phyloP scores from a whole-genome alignment of 2,329 filamentous ascomycete genomes.

The Xylariaceae sp. region DNA sequence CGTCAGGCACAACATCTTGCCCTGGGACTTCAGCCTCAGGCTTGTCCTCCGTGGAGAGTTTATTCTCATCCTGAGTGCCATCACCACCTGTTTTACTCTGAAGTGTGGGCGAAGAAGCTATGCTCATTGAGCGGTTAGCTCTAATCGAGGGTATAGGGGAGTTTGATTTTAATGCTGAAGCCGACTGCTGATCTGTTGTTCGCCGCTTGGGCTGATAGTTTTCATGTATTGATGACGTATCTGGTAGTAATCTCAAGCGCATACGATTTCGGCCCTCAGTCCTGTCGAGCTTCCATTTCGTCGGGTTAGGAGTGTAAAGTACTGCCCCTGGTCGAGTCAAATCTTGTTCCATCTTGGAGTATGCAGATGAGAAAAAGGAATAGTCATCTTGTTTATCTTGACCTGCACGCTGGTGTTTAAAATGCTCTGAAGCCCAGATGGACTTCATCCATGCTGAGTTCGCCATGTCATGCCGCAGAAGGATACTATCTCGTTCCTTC shows the following conservation, averaged over 20 bases:
- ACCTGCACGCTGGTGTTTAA: slow-evolving; percentile 85
- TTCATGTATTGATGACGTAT: slow-evolving; percentile 70
- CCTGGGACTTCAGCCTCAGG: slow-evolving; percentile 37
- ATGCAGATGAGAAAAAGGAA: slow-evolving; percentile 75
- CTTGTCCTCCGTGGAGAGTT: slow-evolving; percentile 34
- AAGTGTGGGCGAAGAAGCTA: slow-evolving; percentile 29
- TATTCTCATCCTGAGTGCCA: slow-evolving; percentile 29
- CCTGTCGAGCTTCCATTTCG: slow-evolving; percentile 91
- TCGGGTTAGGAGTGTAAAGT: slow-evolving; percentile 68
- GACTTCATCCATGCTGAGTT: slow-evolving; percentile 94
- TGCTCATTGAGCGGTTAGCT: slow-evolving; percentile 26
- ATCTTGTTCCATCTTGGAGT: slow-evolving; percentile 79
- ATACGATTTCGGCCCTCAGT: slow-evolving; percentile 96
- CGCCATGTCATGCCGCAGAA: slow-evolving; percentile 83
- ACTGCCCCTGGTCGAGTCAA: slow-evolving; percentile 81
- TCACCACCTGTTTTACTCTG: slow-evolving; percentile 32
- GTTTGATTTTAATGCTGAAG: slow-evolving; percentile 46
- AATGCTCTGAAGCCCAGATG: slow-evolving; percentile 88
- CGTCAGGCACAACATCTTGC: slow-evolving; percentile 64
- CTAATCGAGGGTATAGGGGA: slow-evolving; percentile 22
- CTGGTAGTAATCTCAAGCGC: slow-evolving; percentile 85
- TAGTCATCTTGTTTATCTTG: slow-evolving; percentile 95
- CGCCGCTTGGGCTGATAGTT: slow-evolving; percentile 87
- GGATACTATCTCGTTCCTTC: slow-evolving; percentile 70
- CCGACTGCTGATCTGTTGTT: slow-evolving; percentile 51